These are phyloP conservation scores for Dioszegia hungarica DNA, from an alignment of 768 basidiomycete species.

Conservation along the genomic window DNA sequence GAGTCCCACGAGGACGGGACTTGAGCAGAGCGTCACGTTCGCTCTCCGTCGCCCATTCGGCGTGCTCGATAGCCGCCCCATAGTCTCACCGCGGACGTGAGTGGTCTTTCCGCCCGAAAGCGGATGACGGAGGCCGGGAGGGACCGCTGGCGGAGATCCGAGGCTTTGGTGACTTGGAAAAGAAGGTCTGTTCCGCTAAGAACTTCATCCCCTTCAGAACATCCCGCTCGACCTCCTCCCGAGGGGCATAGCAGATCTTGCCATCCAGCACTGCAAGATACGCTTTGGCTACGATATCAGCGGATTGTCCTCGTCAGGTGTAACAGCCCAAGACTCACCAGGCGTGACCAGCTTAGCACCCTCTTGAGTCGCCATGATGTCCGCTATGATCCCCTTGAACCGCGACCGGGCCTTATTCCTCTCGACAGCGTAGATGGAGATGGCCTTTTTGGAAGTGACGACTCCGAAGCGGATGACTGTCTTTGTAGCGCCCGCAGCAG, in stretches of 20 bases:
- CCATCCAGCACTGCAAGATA: background rate
- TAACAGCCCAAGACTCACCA: background rate
- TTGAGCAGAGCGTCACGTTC: no score
- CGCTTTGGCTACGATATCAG: background rate
- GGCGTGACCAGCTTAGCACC: background rate
- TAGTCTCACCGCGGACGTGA: no score
- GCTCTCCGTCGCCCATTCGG: no score
- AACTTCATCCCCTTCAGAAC: background rate
- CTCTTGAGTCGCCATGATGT: background rate
- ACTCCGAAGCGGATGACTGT: background rate
- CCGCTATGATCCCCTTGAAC: background rate
- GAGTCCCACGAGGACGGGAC: no score
- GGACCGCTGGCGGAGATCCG: background rate
- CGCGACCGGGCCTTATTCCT: background rate
- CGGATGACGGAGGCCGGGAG: no score
- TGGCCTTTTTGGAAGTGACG: background rate
- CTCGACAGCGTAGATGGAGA: constrained; percentile 1
- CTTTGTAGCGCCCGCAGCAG: background rate
- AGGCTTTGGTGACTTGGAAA: background rate
- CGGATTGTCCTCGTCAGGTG: no score
- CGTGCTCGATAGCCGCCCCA: no score
- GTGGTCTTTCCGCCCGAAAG: no score
- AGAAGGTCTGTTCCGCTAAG: background rate
- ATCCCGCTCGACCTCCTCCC: background rate
- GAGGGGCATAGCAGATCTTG: background rate